A percentile compares a stretch with the other conserved stretches of the same genome.
These are phyloP conservation scores for Amanita polypyramis DNA, from an alignment of 768 basidiomycete species.

Conservation along the genomic window DNA sequence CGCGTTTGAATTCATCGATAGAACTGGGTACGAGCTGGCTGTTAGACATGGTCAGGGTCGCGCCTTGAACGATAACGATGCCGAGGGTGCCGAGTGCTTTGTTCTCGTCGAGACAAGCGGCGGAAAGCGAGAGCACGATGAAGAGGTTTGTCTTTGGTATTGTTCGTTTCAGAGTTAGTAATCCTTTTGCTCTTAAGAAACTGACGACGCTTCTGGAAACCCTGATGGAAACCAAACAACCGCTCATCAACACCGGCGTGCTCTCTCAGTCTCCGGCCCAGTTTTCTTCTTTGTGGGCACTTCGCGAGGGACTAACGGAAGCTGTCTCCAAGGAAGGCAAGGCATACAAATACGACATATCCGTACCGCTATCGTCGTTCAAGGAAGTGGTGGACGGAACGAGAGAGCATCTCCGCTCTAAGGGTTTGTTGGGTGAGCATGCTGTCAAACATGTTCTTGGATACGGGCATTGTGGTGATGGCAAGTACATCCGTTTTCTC, in stretches of 20 bases:
- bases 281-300: slow-evolving; percentile 81
- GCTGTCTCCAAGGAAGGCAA: slow-evolving; percentile 90
- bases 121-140: slow-evolving; percentile 85
- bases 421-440: slow-evolving; percentile 59
- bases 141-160: slow-evolving; percentile 48
- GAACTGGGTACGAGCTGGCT: slow-evolving; percentile 75
- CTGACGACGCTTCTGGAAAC: slow-evolving; percentile 64
- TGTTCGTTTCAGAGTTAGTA: background rate
- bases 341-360: slow-evolving; percentile 95
- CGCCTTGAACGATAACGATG: slow-evolving; percentile 62
- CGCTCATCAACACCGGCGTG: slow-evolving; percentile 82
- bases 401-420: slow-evolving; percentile 55
- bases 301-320: slow-evolving; percentile 89
- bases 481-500: slow-evolving; percentile 30
- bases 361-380: slow-evolving; percentile 79
- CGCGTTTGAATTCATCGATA: slow-evolving; percentile 95
- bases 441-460: slow-evolving; percentile 82
- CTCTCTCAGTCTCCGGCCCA: slow-evolving; percentile 87
- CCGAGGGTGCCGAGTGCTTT: slow-evolving; percentile 76
- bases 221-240: slow-evolving; percentile 63
- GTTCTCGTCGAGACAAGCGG: slow-evolving; percentile 94
- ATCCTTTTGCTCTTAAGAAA: slow-evolving; percentile 51
- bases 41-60: slow-evolving; percentile 76
- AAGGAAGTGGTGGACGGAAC: slow-evolving; percentile 80
- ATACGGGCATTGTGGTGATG: slow-evolving; percentile 96